phyloP scores from a whole-genome alignment of 176 grass and related monocot species.

The Paspalum vaginatum region DNA sequence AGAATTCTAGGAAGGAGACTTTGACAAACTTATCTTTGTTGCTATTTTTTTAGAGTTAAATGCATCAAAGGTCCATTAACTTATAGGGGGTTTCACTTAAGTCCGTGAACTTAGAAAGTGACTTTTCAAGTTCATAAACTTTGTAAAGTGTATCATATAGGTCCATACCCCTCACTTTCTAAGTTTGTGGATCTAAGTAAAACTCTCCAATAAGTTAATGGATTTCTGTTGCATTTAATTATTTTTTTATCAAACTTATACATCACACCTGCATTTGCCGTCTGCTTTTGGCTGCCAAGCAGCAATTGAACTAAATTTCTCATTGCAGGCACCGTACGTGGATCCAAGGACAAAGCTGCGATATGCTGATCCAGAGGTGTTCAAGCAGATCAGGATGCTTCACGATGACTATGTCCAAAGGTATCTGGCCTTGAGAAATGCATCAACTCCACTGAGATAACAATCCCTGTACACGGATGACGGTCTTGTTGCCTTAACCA shows the following conservation, averaged over 20 bases:
- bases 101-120: too few relatives aligned
- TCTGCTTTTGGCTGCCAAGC: not conserved
- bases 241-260: not conserved
- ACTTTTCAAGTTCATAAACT: too few relatives aligned
- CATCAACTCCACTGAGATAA: conserved; percentile 66
- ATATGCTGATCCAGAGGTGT: conserved; percentile 75
- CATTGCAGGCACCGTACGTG: conserved; percentile 71
- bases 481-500: not conserved
- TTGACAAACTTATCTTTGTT: not conserved
- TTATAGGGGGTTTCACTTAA: too few relatives aligned
- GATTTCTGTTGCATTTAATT: too few relatives aligned
- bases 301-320: not conserved
- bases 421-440: conserved; percentile 82
- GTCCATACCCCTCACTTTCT: too few relatives aligned
- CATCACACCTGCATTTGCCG: not conserved
- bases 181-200: too few relatives aligned
- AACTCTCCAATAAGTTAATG: too few relatives aligned
- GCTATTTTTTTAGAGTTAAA: too few relatives aligned
- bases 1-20: not conserved
- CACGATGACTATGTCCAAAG: conserved; percentile 78
- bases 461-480: not conserved
- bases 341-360: conserved; percentile 92
- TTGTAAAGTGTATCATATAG: too few relatives aligned
- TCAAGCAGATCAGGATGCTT: conserved; percentile 83
- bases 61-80: too few relatives aligned